Evolutionary conservation across 305 asterid genomes (phyloP), one percentile per base, ranked within the genome.

Genomic region (Monarda citriodora): DNA sequence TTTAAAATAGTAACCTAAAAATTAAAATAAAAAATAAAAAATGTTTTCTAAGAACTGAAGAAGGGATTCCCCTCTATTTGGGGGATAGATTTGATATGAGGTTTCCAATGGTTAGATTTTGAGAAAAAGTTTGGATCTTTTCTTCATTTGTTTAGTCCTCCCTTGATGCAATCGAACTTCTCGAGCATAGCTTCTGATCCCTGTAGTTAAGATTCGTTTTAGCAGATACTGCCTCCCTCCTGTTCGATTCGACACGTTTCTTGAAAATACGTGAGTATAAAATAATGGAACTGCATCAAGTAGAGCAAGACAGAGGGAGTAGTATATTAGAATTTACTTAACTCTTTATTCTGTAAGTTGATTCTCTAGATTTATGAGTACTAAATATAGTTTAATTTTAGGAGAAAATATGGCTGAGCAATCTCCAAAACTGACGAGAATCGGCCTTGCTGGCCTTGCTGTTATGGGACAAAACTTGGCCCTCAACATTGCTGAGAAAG

Each of bases 401-500:
- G 83, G 68, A 70, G 68, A 60, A 61, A 68, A 32, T 47, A 82
- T 82, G 86, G 86, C 83, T 23, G 70, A 56, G 42, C 68, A 76
- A 76, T 68, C 82, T 57, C 66, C 77, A 37, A 70, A 79, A 63
- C 74, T 54, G 65, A 82, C 67, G 50, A 82, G 89, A 75, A 82
- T 82, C 15, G 89, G 89, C 62, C 89, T 82, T 44, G 89, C 86
- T 56, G 89, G 89, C 50, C 78, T 82, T 16, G 89, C 89, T 53
- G 89, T 82, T 36, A 82, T 82, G 86, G 86, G 89, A 23, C 89
- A 82, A 55, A 82, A 82, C 60, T 88, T 92, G 18, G 98, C 97
- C 71, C 97, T 92, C 70, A 92, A 92, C 80, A 92, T 92, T 48
- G 98, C 98, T 9, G 97, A 87, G 74, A 92, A 92, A 87, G 98